phyloP scores from a whole-genome alignment of 106 monocot species.

The Dendrobium officinale region DNA sequence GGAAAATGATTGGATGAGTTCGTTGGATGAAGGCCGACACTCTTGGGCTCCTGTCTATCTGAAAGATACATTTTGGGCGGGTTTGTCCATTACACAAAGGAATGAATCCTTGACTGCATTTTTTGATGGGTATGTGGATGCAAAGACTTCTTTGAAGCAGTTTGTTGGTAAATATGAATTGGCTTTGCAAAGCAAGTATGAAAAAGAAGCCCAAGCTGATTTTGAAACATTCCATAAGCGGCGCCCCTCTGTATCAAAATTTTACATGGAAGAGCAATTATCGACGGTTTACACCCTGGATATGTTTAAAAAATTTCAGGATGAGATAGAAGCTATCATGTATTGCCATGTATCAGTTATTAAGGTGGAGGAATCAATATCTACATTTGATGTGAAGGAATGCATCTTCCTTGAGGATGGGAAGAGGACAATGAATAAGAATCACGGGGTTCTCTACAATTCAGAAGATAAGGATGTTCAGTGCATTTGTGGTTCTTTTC shows the following conservation, averaged over 20 bases:
- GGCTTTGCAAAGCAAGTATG: constrained; percentile 50
- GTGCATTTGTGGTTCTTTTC: constrained; percentile 58
- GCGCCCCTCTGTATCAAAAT: constrained; percentile 42
- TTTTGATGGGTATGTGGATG: constrained; percentile 51
- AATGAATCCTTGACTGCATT: constrained; percentile 31
- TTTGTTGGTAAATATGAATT: constrained; percentile 53
- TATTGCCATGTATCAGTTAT: constrained; percentile 49
- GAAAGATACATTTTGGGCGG: constrained; percentile 60
- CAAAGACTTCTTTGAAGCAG: constrained; percentile 37
- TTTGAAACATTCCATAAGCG: constrained; percentile 57
- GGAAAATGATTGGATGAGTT: constrained; percentile 38
- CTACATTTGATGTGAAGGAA: constrained; percentile 56
- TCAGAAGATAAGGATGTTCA: constrained; percentile 25
- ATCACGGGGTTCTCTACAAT: constrained; percentile 38
- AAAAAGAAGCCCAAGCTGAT: constrained; percentile 59
- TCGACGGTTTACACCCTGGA: constrained; percentile 50
- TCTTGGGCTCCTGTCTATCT: constrained; percentile 46
- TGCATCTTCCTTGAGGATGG: constrained; percentile 56
- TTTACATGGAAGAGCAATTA: constrained; percentile 60
- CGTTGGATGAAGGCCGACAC: constrained; percentile 31
- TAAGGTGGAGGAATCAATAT: constrained; percentile 24
- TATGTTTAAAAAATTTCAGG: constrained; percentile 58
- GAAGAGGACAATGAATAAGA: constrained; percentile 38
- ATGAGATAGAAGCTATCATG: constrained; percentile 60
- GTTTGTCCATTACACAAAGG: constrained; percentile 35